A percentile compares a stretch with the other conserved stretches of the same genome.
These are phyloP conservation scores for Rhodotorula kratochvilovae DNA, from an alignment of 768 basidiomycete genomes.

Conservation along the genomic window DNA sequence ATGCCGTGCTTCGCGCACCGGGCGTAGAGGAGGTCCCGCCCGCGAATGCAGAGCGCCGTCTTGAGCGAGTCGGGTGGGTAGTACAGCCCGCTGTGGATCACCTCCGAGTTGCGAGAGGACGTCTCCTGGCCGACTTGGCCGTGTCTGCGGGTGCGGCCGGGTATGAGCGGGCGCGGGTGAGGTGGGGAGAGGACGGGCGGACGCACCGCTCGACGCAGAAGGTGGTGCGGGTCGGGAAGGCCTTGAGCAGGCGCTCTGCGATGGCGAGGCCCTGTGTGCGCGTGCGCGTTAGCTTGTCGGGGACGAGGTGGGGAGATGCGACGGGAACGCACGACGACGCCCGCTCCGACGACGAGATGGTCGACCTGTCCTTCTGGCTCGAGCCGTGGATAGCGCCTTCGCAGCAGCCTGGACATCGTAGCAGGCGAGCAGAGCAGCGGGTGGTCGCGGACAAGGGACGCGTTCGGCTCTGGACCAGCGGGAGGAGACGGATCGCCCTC, in stretches of 20 bases:
- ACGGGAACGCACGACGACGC: slow-evolving; percentile 52
- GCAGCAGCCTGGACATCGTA: slow-evolving; percentile 4
- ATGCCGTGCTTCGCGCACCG: slow-evolving; percentile 63
- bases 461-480: background rate
- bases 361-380: slow-evolving; percentile 70
- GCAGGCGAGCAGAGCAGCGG: background rate
- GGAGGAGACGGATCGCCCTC: too few species aligned
- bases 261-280: slow-evolving; percentile 69
- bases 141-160: slow-evolving; percentile 5
- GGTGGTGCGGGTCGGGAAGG: slow-evolving; percentile 65
- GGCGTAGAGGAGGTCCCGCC: slow-evolving; percentile 75
- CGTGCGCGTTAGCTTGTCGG: slow-evolving; percentile 42
- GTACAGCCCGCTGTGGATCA: slow-evolving; percentile 67
- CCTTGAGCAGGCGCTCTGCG: slow-evolving; percentile 65
- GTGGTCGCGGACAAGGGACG: background rate
- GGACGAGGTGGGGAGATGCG: background rate
- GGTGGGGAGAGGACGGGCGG: background rate
- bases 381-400: slow-evolving; percentile 51
- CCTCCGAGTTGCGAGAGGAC: slow-evolving; percentile 86
- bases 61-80: slow-evolving; percentile 74
- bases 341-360: slow-evolving; percentile 82
- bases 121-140: slow-evolving; percentile 72
- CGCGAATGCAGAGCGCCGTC: slow-evolving; percentile 76
- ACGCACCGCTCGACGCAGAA: slow-evolving; percentile 74
- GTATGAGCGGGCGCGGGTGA: background rate